Conservation (phyloP, 2,329 filamentous ascomycete species). For the Colletotrichum orbiculare region DNA sequence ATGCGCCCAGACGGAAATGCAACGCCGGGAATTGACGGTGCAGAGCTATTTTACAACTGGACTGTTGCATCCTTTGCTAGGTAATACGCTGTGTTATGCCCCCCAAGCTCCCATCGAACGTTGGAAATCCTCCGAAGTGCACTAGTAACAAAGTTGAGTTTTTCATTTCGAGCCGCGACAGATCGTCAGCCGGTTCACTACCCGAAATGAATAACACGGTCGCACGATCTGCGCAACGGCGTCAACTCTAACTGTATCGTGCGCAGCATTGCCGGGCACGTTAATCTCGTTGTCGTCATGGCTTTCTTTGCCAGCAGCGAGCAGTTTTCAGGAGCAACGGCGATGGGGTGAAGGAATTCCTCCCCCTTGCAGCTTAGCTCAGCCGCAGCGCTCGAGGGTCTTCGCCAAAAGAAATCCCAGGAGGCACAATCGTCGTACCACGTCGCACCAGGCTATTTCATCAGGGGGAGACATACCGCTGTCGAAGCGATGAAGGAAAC, state of each 20-base stretch:
- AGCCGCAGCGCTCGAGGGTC: background rate
- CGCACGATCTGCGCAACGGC: slow-evolving; percentile 31
- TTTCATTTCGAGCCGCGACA: slow-evolving; percentile 13
- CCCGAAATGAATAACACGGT: background rate
- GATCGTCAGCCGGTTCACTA: background rate
- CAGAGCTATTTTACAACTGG: background rate
- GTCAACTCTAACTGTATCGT: slow-evolving; percentile 17
- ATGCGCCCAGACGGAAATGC: slow-evolving; percentile 20
- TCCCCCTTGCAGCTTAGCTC: slow-evolving; percentile 13
- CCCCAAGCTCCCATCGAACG: too few species aligned
- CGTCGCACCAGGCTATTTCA: slow-evolving; percentile 5
- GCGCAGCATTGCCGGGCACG: background rate
- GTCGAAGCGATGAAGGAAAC: background rate
- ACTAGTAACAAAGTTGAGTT: background rate
- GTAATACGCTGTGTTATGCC: too few species aligned
- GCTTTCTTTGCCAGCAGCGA: too few species aligned
- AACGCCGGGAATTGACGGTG: background rate
- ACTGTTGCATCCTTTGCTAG: too few species aligned
- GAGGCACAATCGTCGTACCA: too few species aligned
- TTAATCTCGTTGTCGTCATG: background rate
- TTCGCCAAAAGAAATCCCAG: too few species aligned
- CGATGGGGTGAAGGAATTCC: background rate
- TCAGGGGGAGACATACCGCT: slow-evolving; percentile 7
- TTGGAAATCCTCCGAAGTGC: too few species aligned
- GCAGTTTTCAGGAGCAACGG: too few species aligned